phyloP scores from a whole-genome alignment of 2,329 filamentous ascomycete species.

The Corinectria fuckeliana region DNA sequence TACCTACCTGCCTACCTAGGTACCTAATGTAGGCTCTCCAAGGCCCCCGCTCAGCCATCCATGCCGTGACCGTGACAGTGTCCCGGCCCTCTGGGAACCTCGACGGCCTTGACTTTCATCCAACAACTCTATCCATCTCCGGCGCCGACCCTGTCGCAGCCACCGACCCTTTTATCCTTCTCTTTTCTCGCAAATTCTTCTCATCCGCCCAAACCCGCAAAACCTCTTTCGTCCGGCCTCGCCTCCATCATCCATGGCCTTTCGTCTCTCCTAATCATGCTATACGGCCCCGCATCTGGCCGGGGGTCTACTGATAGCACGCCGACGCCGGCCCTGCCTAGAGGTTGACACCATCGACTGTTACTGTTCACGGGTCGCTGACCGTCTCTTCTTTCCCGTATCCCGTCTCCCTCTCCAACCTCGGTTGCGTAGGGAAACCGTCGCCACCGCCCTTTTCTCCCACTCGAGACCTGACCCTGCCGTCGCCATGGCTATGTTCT shows the following conservation, averaged over 20 bases:
- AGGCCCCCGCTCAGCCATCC: conserved; percentile 29
- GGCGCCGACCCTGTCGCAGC: conserved; percentile 17
- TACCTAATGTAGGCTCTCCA: too few species aligned
- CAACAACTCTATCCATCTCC: conserved; percentile 26
- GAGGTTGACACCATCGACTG: conserved; percentile 22
- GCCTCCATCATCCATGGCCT: conserved; percentile 26
- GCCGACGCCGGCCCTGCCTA: conserved; percentile 36
- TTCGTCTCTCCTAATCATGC: conserved; percentile 41
- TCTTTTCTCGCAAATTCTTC: background rate
- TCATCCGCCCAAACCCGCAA: background rate
- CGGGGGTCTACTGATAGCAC: conserved; percentile 45
- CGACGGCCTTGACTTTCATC: conserved; percentile 15
- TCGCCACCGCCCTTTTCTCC: conserved; percentile 15
- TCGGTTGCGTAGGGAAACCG: conserved; percentile 30
- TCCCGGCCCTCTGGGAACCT: conserved; percentile 36
- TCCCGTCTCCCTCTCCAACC: conserved; percentile 1
- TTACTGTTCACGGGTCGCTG: conserved; percentile 13
- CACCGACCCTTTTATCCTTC: background rate
- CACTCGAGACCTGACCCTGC: conserved; percentile 16
- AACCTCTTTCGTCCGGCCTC: conserved; percentile 1
- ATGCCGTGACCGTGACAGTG: conserved; percentile 34
- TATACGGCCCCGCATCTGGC: conserved; percentile 44
- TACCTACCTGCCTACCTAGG: too few species aligned
- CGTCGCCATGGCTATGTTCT: conserved; percentile 71
- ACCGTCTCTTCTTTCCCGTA: conserved; percentile 9